Percentiles rank a stretch among this genome's conserved stretches.
These are phyloP conservation scores for Sphagnum fallax DNA, from an alignment of 228 moss, liverwort and hornwort genomes.

Conservation along the genomic window DNA sequence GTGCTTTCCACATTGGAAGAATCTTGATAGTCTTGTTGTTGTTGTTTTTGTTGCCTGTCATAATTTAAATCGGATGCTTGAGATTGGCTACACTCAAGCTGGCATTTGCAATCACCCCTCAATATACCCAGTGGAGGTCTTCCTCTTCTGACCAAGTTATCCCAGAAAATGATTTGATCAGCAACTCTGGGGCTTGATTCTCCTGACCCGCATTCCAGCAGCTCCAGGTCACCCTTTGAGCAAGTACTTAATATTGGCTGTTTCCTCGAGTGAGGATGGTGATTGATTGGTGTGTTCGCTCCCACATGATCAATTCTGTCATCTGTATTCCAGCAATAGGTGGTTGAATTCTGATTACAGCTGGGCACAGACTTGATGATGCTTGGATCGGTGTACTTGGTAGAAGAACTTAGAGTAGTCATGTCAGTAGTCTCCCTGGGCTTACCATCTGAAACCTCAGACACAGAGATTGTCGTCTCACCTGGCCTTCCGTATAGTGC, in stretches of 20 bases:
- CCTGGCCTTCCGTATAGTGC: no score
- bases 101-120: slow-evolving; percentile 54
- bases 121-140: slow-evolving; percentile 33
- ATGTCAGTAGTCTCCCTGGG: neutral
- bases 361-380: slow-evolving; percentile 2
- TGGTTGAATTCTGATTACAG: neutral
- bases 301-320: slow-evolving; percentile 31
- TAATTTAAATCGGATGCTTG: slow-evolving; percentile 17
- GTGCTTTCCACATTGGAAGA: slow-evolving; percentile 20
- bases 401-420: slow-evolving; percentile 5
- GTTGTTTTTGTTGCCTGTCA: no score
- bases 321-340: slow-evolving; percentile 1
- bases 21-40: slow-evolving; percentile 4
- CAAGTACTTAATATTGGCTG: slow-evolving; percentile 18
- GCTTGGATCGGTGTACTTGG: slow-evolving; percentile 22
- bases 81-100: slow-evolving; percentile 7
- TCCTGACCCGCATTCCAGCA: slow-evolving; percentile 16
- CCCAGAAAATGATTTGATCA: slow-evolving; percentile 51
- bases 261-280: slow-evolving; percentile 1
- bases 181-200: slow-evolving; percentile 35
- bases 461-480: neutral
- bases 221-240: neutral
- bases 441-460: slow-evolving; percentile 10
- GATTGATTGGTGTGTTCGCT: slow-evolving; percentile 45
- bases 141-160: slow-evolving; percentile 41